These are phyloP conservation scores for Trichoderma sp. DNA, from an alignment of 2,329 filamentous ascomycete genomes.

Conservation along the genomic window DNA sequence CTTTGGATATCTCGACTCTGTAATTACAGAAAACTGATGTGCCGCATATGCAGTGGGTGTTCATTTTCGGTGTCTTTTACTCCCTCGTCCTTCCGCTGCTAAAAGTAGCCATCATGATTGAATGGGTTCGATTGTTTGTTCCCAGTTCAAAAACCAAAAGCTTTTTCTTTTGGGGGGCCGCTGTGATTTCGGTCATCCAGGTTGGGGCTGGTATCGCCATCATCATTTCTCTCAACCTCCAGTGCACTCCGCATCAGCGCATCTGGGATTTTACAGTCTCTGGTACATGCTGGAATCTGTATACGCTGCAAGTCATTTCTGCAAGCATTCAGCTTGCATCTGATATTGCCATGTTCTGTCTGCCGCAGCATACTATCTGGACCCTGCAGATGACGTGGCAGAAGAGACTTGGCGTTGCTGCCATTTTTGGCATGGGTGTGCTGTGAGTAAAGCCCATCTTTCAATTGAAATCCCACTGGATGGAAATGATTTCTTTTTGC, in stretches of 20 bases:
- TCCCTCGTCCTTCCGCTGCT: conserved; percentile 11
- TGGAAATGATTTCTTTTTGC: not conserved
- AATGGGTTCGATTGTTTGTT: conserved; percentile 1
- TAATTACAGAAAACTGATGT: too few species aligned
- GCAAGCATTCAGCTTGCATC: not conserved
- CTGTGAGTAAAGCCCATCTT: not conserved
- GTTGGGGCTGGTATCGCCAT: not conserved
- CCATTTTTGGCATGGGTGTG: conserved; percentile 10
- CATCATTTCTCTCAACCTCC: not conserved
- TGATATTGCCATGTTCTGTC: not conserved
- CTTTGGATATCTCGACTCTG: not conserved
- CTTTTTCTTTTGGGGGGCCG: not conserved
- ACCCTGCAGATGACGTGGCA: not conserved
- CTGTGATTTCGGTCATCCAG: not conserved
- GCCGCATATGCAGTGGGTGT: conserved; percentile 1
- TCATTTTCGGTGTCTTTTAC: conserved; percentile 5
- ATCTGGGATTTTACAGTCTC: conserved; percentile 4
- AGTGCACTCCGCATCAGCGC: not conserved
- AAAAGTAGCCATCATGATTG: not conserved
- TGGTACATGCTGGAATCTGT: not conserved
- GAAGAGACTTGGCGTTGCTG: conserved; percentile 8
- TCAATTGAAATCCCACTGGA: not conserved
- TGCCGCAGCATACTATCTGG: conserved; percentile 2
- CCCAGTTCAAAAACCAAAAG: not conserved
- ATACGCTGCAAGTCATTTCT: not conserved